Evolutionary conservation across 1,139 yeast species (phyloP), one percentile per base, ranked within the genome.

Genomic region (Kazachstania sp.): DNA sequence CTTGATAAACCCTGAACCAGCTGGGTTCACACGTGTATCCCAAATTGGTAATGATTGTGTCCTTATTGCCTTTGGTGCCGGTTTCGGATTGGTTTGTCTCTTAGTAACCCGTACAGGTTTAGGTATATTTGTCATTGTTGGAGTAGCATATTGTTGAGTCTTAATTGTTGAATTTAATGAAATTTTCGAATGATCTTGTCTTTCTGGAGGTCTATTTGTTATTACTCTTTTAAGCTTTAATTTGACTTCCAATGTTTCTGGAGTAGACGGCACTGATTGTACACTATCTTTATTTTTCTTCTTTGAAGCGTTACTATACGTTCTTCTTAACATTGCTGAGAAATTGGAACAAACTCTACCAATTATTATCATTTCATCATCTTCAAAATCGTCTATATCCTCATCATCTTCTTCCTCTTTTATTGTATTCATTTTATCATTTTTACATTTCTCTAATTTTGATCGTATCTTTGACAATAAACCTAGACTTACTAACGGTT

Each of bases 401-500:
- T 50, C 51, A 19, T 49, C 54, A n/a, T n/a, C n/a, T n/a, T n/a
- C n/a, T 2, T 45, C 49, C 15, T 50, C 48, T 13, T 30, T 32
- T 18, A 29, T 31, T 18, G 35, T 23, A 64, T 63, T 5, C 65
- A 58, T 34, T 39, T 35, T 23, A 32, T 32, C 36, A 6, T 32
- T 16, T 9, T 37, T 37, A n/a, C 34, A 28, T 37, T 46, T 38
- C 15, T 32, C 42, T 37, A 60, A 53, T 39, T 56, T 59, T 8
- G 57, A 58, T 48, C 63, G 56, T 46, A 74, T 59, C 34, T 71
- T 69, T 1, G 86, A 78, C 43, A 81, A 70, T 20, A 79, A 70
- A 0, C 92, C 92, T 54, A 79, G 76, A 18, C 86, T 82, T 9
- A 83, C 92, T 60, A 80, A 79, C 1, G 92, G 92, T 63, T 83